Percentiles rank a stretch among this genome's conserved stretches.
Conservation (phyloP, 495 filamentous ascomycete genomes). For the Penicillium coffeae region DNA sequence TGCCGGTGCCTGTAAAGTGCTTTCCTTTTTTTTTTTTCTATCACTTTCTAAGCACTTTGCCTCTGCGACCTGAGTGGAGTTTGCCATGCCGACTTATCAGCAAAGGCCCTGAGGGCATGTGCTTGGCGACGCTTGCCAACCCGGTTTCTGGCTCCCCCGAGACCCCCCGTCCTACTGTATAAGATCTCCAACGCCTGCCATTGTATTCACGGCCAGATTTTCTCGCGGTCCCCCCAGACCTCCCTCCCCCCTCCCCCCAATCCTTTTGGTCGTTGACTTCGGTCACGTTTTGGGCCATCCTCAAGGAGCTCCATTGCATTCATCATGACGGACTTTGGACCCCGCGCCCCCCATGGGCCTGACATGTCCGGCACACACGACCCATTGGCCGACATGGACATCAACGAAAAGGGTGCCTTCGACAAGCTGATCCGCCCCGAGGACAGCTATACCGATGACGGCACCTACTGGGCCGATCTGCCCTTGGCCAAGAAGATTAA, state of each 20-base stretch:
- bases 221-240: constrained; percentile 1
- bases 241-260: not conserved
- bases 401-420: constrained; percentile 68
- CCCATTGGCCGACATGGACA: constrained; percentile 52
- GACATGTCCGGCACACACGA: constrained; percentile 50
- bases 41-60: constrained; percentile 8
- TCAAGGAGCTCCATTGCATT: constrained; percentile 2
- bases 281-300: not conserved
- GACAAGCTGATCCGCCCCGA: constrained; percentile 70
- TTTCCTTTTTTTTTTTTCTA: not conserved
- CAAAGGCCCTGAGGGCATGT: constrained; percentile 21
- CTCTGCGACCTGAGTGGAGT: constrained; percentile 6
- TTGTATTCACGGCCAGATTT: not conserved
- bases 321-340: constrained; percentile 52
- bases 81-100: constrained; percentile 29
- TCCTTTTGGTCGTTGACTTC: not conserved
- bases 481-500: constrained; percentile 57
- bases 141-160: not conserved
- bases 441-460: constrained; percentile 75
- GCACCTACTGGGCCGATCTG: constrained; percentile 87
- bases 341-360: constrained; percentile 52
- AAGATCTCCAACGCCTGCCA: constrained; percentile 1
- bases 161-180: not conserved
- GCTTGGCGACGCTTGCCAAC: not conserved
- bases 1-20: not conserved